These are phyloP conservation scores for Dryas drummondii DNA, from an alignment of 306 rosid species.

Conservation along the genomic window DNA sequence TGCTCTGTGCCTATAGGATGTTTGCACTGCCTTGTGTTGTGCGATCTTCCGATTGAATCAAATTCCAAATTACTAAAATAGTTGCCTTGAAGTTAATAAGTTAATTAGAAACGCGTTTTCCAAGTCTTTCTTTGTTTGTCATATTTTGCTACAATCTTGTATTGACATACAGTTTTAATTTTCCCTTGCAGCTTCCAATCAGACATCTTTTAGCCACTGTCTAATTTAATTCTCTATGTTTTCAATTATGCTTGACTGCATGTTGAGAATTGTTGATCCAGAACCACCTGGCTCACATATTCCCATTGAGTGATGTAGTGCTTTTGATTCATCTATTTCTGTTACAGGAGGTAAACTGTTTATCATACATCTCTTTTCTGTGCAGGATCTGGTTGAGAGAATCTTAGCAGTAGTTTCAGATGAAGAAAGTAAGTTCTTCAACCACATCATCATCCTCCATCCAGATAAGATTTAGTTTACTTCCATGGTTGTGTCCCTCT, in stretches of 20 bases:
- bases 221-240: not conserved
- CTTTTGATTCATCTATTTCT: not conserved
- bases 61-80: not conserved
- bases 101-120: not conserved
- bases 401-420: conserved; percentile 68
- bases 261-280: not conserved
- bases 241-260: not conserved
- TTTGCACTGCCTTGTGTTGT: not conserved
- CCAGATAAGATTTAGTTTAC: not conserved
- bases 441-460: not conserved
- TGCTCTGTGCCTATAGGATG: not conserved
- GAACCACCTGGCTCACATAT: conserved; percentile 3
- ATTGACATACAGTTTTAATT: not conserved
- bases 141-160: not conserved
- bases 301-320: not conserved
- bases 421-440: conserved; percentile 62
- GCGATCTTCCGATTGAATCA: not conserved
- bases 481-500: not conserved
- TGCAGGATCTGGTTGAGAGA: conserved; percentile 85
- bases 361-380: conserved; percentile 27
- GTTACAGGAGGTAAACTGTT: not conserved
- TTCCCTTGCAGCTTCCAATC: not conserved
- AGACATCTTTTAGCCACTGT: not conserved
- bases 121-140: not conserved
- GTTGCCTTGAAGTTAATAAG: not conserved